These are phyloP conservation scores for Mycena olivaceomarginata DNA, from an alignment of 768 basidiomycete species.

Conservation along the genomic window DNA sequence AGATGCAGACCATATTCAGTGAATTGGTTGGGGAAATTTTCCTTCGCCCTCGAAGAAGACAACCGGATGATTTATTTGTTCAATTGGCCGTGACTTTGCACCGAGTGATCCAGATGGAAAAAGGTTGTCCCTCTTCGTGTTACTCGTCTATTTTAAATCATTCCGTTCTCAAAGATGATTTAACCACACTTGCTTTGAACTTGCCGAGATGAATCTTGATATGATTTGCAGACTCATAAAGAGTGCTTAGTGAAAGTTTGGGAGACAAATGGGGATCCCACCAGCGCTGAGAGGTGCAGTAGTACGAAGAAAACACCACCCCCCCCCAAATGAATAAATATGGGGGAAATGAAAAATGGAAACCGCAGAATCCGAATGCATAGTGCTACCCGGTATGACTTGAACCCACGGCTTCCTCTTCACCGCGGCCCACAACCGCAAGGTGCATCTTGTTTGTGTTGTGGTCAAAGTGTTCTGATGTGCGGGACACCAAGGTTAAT, in stretches of 20 bases:
- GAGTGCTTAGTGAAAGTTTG: not conserved
- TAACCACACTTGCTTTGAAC: not conserved
- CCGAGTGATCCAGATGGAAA: not conserved
- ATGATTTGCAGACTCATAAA: not conserved
- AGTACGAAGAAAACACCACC: not conserved
- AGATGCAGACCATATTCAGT: slow-evolving; percentile 3
- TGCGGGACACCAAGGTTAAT: no score
- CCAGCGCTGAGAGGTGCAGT: not conserved
- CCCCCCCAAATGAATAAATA: no score
- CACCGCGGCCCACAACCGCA: no score
- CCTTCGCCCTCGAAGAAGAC: not conserved
- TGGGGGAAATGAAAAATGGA: no score
- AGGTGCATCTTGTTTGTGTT: no score
- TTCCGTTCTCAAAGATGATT: not conserved
- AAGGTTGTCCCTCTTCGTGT: slow-evolving; percentile 1
- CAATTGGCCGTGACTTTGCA: not conserved
- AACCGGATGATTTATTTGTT: not conserved
- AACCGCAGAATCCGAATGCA: no score
- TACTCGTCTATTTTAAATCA: not conserved
- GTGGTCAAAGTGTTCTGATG: no score
- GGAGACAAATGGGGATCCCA: no score
- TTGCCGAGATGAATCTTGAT: not conserved
- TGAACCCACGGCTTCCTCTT: no score
- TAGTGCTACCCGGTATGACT: no score
- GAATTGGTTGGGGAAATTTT: slow-evolving; percentile 9